Base-by-base conservation (phyloP, 495 filamentous ascomycete species). In the Geoglossum glabrum region DNA sequence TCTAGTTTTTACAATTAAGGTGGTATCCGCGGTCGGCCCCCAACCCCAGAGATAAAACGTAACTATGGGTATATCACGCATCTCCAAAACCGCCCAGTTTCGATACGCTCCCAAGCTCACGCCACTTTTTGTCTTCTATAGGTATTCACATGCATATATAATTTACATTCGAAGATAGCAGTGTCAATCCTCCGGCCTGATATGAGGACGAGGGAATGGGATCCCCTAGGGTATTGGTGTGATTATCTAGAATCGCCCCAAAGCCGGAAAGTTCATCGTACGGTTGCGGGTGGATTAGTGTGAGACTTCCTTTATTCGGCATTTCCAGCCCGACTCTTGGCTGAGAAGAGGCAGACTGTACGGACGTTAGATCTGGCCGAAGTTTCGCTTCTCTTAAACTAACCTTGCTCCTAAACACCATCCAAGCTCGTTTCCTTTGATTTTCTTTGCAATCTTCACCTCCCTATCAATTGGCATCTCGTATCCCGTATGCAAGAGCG, bases 361-460 rank as follows among this genome's bases (percentile, higher is more conserved):
- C 58, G 54, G 47, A 58, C 11, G 9, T 40, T 8, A 13, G 1
- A 56, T 40, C 5, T 17, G 15, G 28, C 19, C 23, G n/a, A 28
- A 61, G 61, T n/a, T n/a, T n/a, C n/a, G n/a, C n/a, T n/a, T n/a
- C n/a, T n/a, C n/a, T n/a, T n/a, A n/a, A n/a, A n/a, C 79, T 71
- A 77, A 90, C 87, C 87, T 96, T 59, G 92, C 92, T 64, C 92
- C 92, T 68, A 98, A 73, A 72, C 90, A 96, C 92, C 92, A 98
- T 52, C 92, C 92, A 58, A 98, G 72, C 75, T 98, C 93, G 69
- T 95, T 95, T 34, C 81, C 82, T 75, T 90, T 90, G 63, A 97
- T 92, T 78, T 95, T 90, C 85, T 98, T 97, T 30, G 92, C 92
- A 63, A 95, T 93, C 75, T 85, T 87, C 56, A 98, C 89, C 71